Evolutionary conservation across 1,284 basidiomycete genomes (phyloP).

Genomic region (Ustilago hordei): DNA sequence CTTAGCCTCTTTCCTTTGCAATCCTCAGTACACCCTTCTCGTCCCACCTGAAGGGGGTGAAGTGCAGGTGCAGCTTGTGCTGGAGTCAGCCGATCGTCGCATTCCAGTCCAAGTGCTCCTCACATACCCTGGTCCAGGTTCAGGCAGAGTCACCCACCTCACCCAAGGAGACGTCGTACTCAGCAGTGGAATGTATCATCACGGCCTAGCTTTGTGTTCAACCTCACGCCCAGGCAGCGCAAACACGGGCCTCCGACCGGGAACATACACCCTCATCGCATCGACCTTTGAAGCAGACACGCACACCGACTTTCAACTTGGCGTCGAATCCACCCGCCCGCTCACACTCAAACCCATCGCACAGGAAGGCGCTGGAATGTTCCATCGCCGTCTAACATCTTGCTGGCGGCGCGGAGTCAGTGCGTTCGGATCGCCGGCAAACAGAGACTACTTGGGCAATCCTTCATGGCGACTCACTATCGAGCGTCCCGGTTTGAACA

Average conservation of each 20-base stretch:
- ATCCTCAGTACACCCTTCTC: constrained; percentile 85
- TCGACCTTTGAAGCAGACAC: constrained; percentile 84
- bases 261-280: constrained; percentile 82
- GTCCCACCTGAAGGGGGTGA: constrained; percentile 10
- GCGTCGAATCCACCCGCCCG: constrained; percentile 74
- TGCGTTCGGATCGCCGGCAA: constrained; percentile 78
- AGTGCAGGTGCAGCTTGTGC: constrained; percentile 71
- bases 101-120: constrained; percentile 81
- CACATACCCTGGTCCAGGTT: constrained; percentile 61
- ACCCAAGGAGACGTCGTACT: constrained; percentile 77
- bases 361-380: constrained; percentile 92
- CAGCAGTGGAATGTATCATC: constrained; percentile 83
- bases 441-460: constrained; percentile 76
- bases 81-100: constrained; percentile 75
- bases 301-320: constrained; percentile 77
- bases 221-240: constrained; percentile 27
- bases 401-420: constrained; percentile 73
- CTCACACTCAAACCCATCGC: constrained; percentile 70
- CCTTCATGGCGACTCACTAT: constrained; percentile 76
- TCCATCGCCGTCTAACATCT: constrained; percentile 76
- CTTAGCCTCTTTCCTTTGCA: constrained; percentile 84
- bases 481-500: constrained; percentile 3
- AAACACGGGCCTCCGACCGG: constrained; percentile 64
- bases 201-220: constrained; percentile 78
- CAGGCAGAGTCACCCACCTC: constrained; percentile 73